Conservation (phyloP, 2,329 filamentous ascomycete species). For the Colletotrichum agaves region DNA sequence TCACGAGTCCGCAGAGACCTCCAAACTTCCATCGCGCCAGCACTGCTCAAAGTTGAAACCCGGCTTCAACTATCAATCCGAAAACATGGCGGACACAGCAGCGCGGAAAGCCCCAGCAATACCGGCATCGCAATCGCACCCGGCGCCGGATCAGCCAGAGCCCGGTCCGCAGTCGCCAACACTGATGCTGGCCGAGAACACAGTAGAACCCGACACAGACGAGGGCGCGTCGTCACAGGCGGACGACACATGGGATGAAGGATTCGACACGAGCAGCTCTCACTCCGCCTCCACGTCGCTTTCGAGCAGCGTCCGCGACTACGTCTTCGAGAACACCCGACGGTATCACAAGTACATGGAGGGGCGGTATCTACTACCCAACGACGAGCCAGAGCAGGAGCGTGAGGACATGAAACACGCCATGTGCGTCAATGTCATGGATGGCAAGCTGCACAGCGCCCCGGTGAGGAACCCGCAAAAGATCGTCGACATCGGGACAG, state of each 20-base stretch:
- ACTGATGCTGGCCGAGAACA: constrained; percentile 17
- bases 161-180: neutral
- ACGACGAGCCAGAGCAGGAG: constrained; percentile 47
- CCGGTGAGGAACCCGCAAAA: constrained; percentile 50
- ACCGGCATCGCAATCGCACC: neutral
- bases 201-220: constrained; percentile 23
- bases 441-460: constrained; percentile 49
- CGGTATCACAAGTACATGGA: constrained; percentile 54
- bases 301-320: constrained; percentile 30
- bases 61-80: too few relatives aligned
- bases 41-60: too few relatives aligned
- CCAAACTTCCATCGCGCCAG: too few relatives aligned
- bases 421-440: constrained; percentile 47
- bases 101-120: neutral
- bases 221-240: neutral
- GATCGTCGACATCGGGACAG: constrained; percentile 56
- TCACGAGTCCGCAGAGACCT: too few relatives aligned
- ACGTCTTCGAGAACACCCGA: constrained; percentile 51
- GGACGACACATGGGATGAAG: constrained; percentile 20
- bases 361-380: constrained; percentile 52
- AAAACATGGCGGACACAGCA: constrained; percentile 7
- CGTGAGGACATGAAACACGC: constrained; percentile 35
- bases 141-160: neutral
- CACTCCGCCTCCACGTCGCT: constrained; percentile 31
- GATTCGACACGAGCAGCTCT: constrained; percentile 20